Conservation (phyloP, 345 rosid genomes). For the Citrus medica region DNA sequence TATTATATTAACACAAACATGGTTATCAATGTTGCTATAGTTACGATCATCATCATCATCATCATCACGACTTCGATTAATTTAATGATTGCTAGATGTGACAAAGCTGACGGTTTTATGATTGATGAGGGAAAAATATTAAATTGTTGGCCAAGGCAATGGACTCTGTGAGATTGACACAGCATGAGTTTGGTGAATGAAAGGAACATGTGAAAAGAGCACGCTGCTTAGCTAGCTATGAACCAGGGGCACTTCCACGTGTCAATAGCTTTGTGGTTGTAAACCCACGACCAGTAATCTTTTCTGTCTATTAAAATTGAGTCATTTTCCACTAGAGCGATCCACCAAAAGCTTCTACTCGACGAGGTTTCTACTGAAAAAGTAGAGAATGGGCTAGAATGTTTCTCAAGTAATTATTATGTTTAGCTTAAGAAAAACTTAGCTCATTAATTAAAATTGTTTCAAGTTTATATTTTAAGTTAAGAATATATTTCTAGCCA, state of each 20-base stretch:
- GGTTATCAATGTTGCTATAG: slow-evolving; percentile 17
- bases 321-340: too few relatives aligned
- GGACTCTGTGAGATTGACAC: slow-evolving; percentile 13
- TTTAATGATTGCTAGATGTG: slow-evolving; percentile 15
- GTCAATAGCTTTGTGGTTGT: slow-evolving; percentile 16
- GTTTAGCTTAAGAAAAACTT: too few relatives aligned
- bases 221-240: neutral
- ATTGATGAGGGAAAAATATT: too few relatives aligned
- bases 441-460: too few relatives aligned
- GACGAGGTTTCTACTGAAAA: too few relatives aligned
- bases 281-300: slow-evolving; percentile 13
- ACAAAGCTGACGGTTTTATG: neutral
- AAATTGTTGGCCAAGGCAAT: slow-evolving; percentile 14
- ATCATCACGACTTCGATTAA: slow-evolving; percentile 13
- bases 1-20: slow-evolving; percentile 9
- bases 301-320: neutral
- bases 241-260: slow-evolving; percentile 8
- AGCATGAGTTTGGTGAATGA: slow-evolving; percentile 15
- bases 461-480: too few relatives aligned
- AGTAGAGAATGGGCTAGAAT: too few relatives aligned
- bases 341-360: too few relatives aligned
- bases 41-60: slow-evolving; percentile 14
- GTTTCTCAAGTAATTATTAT: too few relatives aligned
- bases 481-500: too few relatives aligned
- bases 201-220: slow-evolving; percentile 1